phyloP scores from a whole-genome alignment of 768 basidiomycete genomes.

The Suillus fuscotomentosus region DNA sequence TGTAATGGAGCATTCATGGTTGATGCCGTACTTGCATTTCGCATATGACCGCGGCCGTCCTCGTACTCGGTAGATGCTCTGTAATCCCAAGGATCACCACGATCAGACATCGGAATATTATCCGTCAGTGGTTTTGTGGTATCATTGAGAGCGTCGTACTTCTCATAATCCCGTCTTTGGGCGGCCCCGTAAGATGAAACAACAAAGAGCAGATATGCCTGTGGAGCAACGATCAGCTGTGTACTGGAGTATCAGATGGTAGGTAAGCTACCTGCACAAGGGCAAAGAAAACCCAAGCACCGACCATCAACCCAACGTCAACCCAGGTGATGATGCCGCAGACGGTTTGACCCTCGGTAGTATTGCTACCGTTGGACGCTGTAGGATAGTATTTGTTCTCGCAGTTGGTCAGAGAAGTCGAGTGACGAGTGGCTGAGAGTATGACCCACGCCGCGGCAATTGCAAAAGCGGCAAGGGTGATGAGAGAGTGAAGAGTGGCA shows the following conservation, averaged over 20 bases:
- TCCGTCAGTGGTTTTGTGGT: constrained; percentile 48
- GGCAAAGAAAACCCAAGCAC: constrained; percentile 80
- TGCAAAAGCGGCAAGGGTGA: constrained; percentile 62
- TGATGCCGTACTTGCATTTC: constrained; percentile 58
- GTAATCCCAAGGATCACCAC: constrained; percentile 70
- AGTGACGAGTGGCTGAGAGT: constrained; percentile 76
- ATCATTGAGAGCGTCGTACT: constrained; percentile 74
- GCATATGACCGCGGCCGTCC: constrained; percentile 43
- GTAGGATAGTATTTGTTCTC: constrained; percentile 53
- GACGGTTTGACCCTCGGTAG: constrained; percentile 61
- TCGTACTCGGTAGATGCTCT: constrained; percentile 46
- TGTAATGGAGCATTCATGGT: constrained; percentile 52
- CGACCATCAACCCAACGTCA: constrained; percentile 88
- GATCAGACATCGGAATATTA: constrained; percentile 65
- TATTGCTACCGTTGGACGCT: constrained; percentile 28
- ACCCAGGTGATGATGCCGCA: constrained; percentile 94
- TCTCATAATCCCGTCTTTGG: constrained; percentile 79
- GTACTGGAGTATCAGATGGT: neutral
- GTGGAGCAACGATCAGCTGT: constrained; percentile 5
- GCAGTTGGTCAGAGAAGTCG: constrained; percentile 67
- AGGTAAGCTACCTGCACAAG: constrained; percentile 65
- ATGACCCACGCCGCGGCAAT: constrained; percentile 80
- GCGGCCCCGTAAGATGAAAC: constrained; percentile 64
- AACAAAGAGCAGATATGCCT: constrained; percentile 52
- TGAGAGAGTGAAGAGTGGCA: constrained; percentile 59